Conservation (phyloP, 2,329 filamentous ascomycete genomes). For the Diaporthe citri region DNA sequence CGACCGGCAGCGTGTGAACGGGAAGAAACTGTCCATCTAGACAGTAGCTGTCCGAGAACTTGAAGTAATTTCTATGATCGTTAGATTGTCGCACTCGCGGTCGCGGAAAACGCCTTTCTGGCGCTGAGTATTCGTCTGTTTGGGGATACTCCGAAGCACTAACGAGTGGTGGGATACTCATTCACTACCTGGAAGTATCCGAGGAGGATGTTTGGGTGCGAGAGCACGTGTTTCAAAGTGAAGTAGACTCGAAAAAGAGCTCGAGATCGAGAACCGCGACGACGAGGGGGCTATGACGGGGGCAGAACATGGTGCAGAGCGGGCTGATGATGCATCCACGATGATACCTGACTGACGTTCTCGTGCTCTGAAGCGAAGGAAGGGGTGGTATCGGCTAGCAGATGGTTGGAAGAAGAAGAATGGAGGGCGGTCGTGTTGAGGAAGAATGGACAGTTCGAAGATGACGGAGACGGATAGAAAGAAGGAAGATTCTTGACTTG, state of each 20-base stretch:
- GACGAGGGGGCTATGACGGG: neutral
- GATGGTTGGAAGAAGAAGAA: neutral
- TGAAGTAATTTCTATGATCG: neutral
- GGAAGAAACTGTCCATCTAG: neutral
- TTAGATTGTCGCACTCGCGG: neutral
- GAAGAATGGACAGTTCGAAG: neutral
- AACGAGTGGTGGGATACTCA: neutral
- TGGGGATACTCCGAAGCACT: neutral
- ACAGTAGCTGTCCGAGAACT: neutral
- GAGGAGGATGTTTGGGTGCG: neutral
- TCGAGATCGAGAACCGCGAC: neutral
- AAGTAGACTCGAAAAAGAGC: no score
- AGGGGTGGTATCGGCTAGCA: neutral
- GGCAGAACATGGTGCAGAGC: neutral
- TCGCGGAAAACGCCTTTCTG: rapidly evolving
- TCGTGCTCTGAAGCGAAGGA: neutral
- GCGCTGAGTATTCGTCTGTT: neutral
- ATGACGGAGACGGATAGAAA: neutral
- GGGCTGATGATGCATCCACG: neutral
- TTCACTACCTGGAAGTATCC: neutral
- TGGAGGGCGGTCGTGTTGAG: neutral
- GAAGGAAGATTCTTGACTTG: neutral
- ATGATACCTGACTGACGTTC: no score
- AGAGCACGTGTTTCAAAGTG: rapidly evolving
- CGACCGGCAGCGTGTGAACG: neutral